phyloP scores from a whole-genome alignment of 2,329 filamentous ascomycete genomes.

The Chrysosphaeria jannelii region DNA sequence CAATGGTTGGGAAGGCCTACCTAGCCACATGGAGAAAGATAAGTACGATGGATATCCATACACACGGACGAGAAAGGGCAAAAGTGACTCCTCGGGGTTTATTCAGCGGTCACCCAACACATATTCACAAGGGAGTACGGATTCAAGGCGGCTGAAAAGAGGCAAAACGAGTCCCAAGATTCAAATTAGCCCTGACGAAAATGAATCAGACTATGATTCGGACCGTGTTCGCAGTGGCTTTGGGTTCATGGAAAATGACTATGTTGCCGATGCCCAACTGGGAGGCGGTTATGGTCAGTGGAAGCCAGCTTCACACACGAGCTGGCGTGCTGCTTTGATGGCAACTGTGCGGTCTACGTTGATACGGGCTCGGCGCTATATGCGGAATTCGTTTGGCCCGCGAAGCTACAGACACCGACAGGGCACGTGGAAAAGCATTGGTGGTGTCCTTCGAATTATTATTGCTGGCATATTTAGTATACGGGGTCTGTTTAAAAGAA shows the following conservation, averaged over 20 bases:
- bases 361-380: not conserved
- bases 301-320: slow-evolving; percentile 3
- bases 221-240: slow-evolving; percentile 1
- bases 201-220: slow-evolving; percentile 1
- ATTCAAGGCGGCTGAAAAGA: not conserved
- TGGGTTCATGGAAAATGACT: slow-evolving; percentile 1
- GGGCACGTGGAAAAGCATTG: slow-evolving; percentile 2
- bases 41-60: slow-evolving; percentile 15
- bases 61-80: slow-evolving; percentile 5
- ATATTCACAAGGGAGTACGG: slow-evolving; percentile 6
- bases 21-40: slow-evolving; percentile 21
- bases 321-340: slow-evolving; percentile 1
- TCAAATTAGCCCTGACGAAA: slow-evolving; percentile 4
- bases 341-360: slow-evolving; percentile 1
- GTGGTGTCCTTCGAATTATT: slow-evolving; percentile 1
- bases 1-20: slow-evolving; percentile 13
- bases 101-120: slow-evolving; percentile 5
- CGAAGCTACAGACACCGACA: slow-evolving; percentile 1
- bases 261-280: slow-evolving; percentile 2
- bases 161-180: slow-evolving; percentile 2
- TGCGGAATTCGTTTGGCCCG: slow-evolving; percentile 1
- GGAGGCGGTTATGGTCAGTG: slow-evolving; percentile 1
- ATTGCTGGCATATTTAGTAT: not conserved
- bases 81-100: slow-evolving; percentile 8
- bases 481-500: not conserved